Evolutionary conservation across 805 yeast genomes (phyloP).

Genomic region (Debaryomyces castellii): DNA sequence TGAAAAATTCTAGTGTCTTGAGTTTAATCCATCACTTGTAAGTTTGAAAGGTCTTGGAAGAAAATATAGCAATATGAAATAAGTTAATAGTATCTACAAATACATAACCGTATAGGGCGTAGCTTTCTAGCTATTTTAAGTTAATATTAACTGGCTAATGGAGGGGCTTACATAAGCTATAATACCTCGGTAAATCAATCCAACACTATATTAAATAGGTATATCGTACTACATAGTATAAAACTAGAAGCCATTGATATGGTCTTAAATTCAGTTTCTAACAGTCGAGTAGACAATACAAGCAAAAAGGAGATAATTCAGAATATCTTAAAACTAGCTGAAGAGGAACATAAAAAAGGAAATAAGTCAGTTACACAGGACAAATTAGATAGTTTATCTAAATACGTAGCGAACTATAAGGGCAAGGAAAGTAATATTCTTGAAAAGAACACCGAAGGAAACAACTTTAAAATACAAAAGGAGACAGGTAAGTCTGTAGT

Average conservation of each 20-base stretch:
- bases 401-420: slow-evolving; percentile 20
- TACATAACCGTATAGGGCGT: too few relatives aligned
- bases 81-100: too few relatives aligned
- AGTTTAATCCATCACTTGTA: too few relatives aligned
- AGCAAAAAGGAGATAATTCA: slow-evolving; percentile 24
- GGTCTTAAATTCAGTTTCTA: slow-evolving; percentile 3
- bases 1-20: too few relatives aligned
- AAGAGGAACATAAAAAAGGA: slow-evolving; percentile 37
- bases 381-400: slow-evolving; percentile 30
- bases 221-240: too few relatives aligned
- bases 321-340: slow-evolving; percentile 29
- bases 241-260: not conserved
- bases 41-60: too few relatives aligned
- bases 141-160: too few relatives aligned
- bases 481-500: not conserved
- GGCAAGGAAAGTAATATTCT: slow-evolving; percentile 4
- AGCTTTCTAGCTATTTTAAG: too few relatives aligned
- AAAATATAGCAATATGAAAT: too few relatives aligned
- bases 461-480: not conserved
- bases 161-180: not conserved
- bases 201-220: too few relatives aligned
- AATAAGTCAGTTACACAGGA: slow-evolving; percentile 37
- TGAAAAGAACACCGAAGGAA: not conserved
- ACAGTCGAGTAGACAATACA: not conserved
- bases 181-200: slow-evolving; percentile 3